Evolutionary conservation across 192 early-diverging fungal species (phyloP).

Genomic region (Spinellus fusiger): DNA sequence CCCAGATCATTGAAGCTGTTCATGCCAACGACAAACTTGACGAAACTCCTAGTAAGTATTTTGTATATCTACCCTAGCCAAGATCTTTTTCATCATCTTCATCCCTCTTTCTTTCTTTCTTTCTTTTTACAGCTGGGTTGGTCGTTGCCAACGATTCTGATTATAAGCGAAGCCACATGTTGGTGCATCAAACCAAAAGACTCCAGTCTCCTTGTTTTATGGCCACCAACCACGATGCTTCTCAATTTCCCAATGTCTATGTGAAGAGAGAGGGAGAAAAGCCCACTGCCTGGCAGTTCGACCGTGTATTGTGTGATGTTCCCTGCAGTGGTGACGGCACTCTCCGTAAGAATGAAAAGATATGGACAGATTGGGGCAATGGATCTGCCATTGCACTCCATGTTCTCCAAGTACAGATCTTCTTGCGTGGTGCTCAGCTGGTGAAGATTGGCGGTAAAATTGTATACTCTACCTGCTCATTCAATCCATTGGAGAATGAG

Average conservation of each 20-base stretch:
- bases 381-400: slow-evolving; percentile 77
- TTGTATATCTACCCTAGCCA: background rate
- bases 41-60: slow-evolving; percentile 42
- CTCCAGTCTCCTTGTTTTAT: slow-evolving; percentile 89
- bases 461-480: slow-evolving; percentile 97
- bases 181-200: slow-evolving; percentile 94
- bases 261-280: slow-evolving; percentile 8
- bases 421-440: slow-evolving; percentile 81
- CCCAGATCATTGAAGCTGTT: slow-evolving; percentile 81
- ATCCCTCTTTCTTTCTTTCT: background rate
- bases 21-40: slow-evolving; percentile 55
- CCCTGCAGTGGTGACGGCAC: slow-evolving; percentile 99
- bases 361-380: slow-evolving; percentile 86
- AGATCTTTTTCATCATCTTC: background rate
- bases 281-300: slow-evolving; percentile 63
- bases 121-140: slow-evolving; percentile 52
- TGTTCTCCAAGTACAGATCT: slow-evolving; percentile 79
- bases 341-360: slow-evolving; percentile 87
- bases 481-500: slow-evolving; percentile 98
- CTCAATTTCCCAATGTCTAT: slow-evolving; percentile 76
- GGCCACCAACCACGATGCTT: slow-evolving; percentile 95
- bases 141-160: slow-evolving; percentile 98
- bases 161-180: slow-evolving; percentile 83
- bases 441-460: slow-evolving; percentile 86
- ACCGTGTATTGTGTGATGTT: slow-evolving; percentile 94